These are phyloP conservation scores for Akebia trifoliata DNA, from an alignment of 164 flowering plant genomes.

Conservation along the genomic window DNA sequence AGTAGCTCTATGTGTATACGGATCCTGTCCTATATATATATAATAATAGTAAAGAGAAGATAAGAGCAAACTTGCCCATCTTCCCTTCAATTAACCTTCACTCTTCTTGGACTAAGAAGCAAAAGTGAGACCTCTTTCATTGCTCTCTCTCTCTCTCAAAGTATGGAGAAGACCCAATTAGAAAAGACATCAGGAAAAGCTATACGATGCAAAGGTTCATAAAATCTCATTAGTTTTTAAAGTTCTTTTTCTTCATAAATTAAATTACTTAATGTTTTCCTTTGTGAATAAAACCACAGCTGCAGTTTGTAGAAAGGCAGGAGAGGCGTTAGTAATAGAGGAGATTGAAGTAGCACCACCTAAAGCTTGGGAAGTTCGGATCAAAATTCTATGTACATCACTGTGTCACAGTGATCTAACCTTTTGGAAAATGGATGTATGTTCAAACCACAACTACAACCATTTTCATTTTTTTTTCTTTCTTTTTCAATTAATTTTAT, in stretches of 20 bases:
- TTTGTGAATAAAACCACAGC: slow-evolving; percentile 27
- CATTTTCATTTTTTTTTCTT: background rate
- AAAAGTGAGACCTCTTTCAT: no score
- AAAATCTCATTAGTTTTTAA: background rate
- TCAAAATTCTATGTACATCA: slow-evolving; percentile 57
- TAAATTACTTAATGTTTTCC: no score
- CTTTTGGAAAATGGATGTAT: slow-evolving; percentile 39
- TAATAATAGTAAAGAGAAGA: no score
- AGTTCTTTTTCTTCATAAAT: background rate
- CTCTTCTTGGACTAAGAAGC: no score
- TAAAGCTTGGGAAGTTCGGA: slow-evolving; percentile 46
- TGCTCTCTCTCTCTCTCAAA: background rate
- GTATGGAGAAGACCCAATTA: slow-evolving; percentile 1
- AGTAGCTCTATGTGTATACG: no score
- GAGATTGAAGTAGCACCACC: slow-evolving; percentile 64
- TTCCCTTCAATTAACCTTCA: no score
- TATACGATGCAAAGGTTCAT: slow-evolving; percentile 28
- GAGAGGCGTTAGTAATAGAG: slow-evolving; percentile 49
- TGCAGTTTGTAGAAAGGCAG: slow-evolving; percentile 46
- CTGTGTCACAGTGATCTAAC: slow-evolving; percentile 58
- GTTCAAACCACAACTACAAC: no score
- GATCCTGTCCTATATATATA: no score
- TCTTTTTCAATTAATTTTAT: background rate
- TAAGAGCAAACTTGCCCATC: no score
- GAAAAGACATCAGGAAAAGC: slow-evolving; percentile 13